Base-by-base conservation (phyloP, 1,284 basidiomycete species). In the Cryptococcus wingfieldii region DNA sequence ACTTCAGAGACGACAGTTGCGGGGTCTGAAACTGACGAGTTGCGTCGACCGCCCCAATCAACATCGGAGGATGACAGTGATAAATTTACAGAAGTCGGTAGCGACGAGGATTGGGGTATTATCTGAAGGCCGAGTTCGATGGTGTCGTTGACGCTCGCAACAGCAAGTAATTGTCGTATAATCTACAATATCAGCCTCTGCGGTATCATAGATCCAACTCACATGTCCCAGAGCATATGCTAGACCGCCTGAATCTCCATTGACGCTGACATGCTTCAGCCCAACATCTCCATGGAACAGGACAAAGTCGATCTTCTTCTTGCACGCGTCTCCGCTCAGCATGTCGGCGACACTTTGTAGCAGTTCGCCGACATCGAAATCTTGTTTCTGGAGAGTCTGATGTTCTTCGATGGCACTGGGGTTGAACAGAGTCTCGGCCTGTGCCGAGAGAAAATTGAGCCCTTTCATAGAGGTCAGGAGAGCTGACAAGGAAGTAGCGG, bases 381-480 rank as follows among this genome's bases (percentile, higher is more conserved):
- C 74, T 43, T 78, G 74, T 6, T 66, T 54, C n/a, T 52, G 46
- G 19, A 10, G 19, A 46, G 27, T 27, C 19, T 25, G 44, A 8
- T 38, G 42, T 50, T 58, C 10, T 19, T 27, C 42, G 47, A 44
- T 4, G 28, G 12, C 50, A 31, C n/a, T 25, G 6, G 39, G 46
- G 28, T 59, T 53, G 6, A 65, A 68, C 9, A 76, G 52, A 1
- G 68, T 55, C 3, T 70, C 67, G 18, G 77, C 84, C 71, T 93
- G 88, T 13, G 88, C 88, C 1, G 88, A 88, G 65, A 94, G 83
- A 69, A 89, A 94, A 72, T 93, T 94, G 60, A 95, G 82, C 61
- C 87, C 88, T 76, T 90, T 89, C 88, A 94, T 89, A 31, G 86
- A 83, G 4, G 89, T 89, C 69, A 94, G 83, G 70, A 95, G 82